Percentiles rank a stretch among this genome's conserved stretches.
Conservation (phyloP, 495 filamentous ascomycete species). For the Xylaria flabelliformis region DNA sequence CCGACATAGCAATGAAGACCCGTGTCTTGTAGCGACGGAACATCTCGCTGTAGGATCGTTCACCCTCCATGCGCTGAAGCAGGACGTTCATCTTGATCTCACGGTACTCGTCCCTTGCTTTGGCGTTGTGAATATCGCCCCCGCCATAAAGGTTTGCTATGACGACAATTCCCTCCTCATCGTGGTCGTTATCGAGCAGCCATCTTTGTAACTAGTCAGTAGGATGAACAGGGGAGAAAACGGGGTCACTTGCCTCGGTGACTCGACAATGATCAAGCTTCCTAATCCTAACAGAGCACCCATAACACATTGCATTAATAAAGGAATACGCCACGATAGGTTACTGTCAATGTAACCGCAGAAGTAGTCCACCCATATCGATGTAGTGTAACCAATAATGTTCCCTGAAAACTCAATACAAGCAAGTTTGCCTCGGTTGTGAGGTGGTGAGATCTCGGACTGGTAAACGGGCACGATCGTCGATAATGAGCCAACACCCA, state of each 20-base stretch:
- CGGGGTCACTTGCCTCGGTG: conserved; percentile 73
- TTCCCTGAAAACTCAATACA: conserved; percentile 99
- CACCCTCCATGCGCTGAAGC: conserved; percentile 90
- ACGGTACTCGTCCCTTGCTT: conserved; percentile 91
- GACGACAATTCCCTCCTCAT: conserved; percentile 97
- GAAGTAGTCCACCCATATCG: conserved; percentile 98
- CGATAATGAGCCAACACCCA: conserved; percentile 92
- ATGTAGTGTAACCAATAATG: conserved; percentile 91
- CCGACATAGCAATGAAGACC: conserved; percentile 98
- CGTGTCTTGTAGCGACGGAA: conserved; percentile 90
- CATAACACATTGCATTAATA: conserved; percentile 95
- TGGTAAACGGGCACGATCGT: conserved; percentile 99
- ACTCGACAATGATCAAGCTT: conserved; percentile 93
- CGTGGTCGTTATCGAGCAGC: conserved; percentile 96
- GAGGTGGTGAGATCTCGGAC: conserved; percentile 95
- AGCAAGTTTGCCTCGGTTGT: conserved; percentile 92
- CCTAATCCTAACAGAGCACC: conserved; percentile 82
- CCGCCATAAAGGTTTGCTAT: conserved; percentile 97
- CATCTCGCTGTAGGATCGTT: conserved; percentile 92
- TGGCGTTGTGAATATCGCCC: conserved; percentile 90
- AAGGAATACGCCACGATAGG: conserved; percentile 87
- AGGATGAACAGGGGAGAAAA: conserved; percentile 20
- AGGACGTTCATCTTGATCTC: conserved; percentile 99
- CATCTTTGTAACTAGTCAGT: conserved; percentile 63
- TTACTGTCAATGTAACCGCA: conserved; percentile 88